phyloP scores from a whole-genome alignment of 176 grass and related monocot species.

The Areca catechu region DNA sequence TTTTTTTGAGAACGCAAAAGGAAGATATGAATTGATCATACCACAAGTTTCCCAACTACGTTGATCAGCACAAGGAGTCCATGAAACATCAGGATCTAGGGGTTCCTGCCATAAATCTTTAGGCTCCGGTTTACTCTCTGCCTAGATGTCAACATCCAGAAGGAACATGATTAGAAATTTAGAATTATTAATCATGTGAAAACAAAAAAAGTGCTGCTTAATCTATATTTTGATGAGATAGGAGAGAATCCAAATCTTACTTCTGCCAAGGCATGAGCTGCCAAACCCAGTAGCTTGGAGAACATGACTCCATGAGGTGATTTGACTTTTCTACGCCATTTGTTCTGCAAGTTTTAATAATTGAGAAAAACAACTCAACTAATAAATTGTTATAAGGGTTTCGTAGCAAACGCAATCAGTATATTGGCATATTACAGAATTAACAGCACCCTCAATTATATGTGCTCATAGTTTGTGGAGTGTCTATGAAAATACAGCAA shows the following conservation, averaged over 20 bases:
- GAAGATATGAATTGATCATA: conserved; percentile 17
- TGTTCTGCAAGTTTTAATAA: conserved; percentile 32
- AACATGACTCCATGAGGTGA: conserved; percentile 57
- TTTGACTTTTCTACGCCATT: conserved; percentile 29
- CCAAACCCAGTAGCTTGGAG: conserved; percentile 51
- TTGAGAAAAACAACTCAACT: not conserved
- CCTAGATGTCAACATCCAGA: conserved; percentile 45
- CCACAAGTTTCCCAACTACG: conserved; percentile 40
- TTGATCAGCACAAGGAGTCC: conserved; percentile 77
- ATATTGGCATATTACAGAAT: not conserved
- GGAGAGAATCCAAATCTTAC: conserved; percentile 28
- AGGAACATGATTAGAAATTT: not conserved
- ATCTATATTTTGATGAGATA: not conserved
- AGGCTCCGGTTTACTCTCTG: conserved; percentile 67
- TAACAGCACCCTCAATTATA: not conserved
- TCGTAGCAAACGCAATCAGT: not conserved
- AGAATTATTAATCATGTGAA: not conserved
- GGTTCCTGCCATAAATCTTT: conserved; percentile 80
- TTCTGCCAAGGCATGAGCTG: conserved; percentile 88
- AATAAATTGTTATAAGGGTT: not conserved
- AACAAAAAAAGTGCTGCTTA: not conserved
- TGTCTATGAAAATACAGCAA: too few species aligned
- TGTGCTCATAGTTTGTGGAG: too few species aligned
- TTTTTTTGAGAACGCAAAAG: not conserved
- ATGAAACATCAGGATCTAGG: conserved; percentile 48